A percentile compares a stretch with the other conserved stretches of the same genome.
These are phyloP conservation scores for Nigrospora sphaerica DNA, from an alignment of 2,329 filamentous ascomycete genomes.

Conservation along the genomic window DNA sequence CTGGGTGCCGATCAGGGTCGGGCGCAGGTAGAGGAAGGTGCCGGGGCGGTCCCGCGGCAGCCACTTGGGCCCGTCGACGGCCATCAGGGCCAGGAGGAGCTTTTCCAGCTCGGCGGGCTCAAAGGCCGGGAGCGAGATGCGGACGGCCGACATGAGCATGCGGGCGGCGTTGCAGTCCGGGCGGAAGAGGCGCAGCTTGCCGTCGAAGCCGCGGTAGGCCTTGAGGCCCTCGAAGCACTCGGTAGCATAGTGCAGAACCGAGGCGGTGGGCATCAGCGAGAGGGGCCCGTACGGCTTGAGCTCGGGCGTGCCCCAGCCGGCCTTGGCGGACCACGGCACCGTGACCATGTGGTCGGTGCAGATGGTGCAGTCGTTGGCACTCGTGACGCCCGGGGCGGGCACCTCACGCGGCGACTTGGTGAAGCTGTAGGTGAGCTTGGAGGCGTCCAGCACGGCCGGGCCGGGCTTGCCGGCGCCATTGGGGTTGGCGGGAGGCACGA, in stretches of 20 bases:
- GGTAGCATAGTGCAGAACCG: conserved; percentile 67
- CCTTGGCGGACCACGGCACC: conserved; percentile 49
- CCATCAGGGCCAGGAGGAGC: conserved; percentile 58
- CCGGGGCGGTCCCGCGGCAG: conserved; percentile 63
- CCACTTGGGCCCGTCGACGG: conserved; percentile 71
- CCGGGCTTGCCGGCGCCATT: conserved; percentile 34
- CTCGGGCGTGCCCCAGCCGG: conserved; percentile 59
- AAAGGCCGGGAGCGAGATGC: conserved; percentile 62
- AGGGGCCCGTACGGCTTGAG: conserved; percentile 61
- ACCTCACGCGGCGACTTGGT: conserved; percentile 18
- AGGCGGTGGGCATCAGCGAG: conserved; percentile 60
- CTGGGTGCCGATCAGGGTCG: conserved; percentile 79
- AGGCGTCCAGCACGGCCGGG: conserved; percentile 53
- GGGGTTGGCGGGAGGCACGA: conserved; percentile 15
- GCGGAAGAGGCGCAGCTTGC: conserved; percentile 60
- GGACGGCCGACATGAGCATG: conserved; percentile 36
- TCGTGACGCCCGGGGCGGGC: conserved; percentile 18
- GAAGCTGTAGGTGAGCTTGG: conserved; percentile 48
- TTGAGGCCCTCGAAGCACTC: conserved; percentile 71
- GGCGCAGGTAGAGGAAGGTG: conserved; percentile 75
- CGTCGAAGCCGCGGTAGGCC: conserved; percentile 64
- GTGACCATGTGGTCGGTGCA: conserved; percentile 85
- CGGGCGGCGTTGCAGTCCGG: conserved; percentile 55
- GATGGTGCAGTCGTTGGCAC: conserved; percentile 37
- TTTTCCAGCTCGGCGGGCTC: conserved; percentile 54